Base-by-base conservation (phyloP, 1,284 basidiomycete species). In the Apiotrichum akiyoshidainum region DNA sequence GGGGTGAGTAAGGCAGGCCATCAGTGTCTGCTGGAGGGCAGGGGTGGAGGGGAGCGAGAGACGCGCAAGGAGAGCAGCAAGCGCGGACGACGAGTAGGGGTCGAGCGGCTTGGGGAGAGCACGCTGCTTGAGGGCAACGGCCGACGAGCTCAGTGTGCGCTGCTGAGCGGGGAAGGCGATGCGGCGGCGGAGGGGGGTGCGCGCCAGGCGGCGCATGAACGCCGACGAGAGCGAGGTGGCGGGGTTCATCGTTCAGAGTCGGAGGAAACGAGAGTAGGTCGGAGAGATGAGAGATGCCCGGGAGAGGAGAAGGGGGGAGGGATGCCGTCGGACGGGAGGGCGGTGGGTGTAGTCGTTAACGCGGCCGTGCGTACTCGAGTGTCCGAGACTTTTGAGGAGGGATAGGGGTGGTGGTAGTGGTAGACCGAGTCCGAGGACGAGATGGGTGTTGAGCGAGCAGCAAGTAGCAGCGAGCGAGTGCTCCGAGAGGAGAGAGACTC, bases 1-100 rank as follows among this genome's bases (percentile, higher is more conserved):
- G 12, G 85, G 83, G 76, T 94, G 91, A 0, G 90, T 94, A n/a
- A 78, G 67, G 49, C 74, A 76, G 3, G 72, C 64, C 31, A 73
- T 22, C 4, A 78, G 60, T 10, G 63, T 58, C 4, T 67, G 51
- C 39, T 75, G 69, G 11, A 75, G 64, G 12, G 58, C 54, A 2
- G 65, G 34, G 14, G 63, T 65, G 12, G 69, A 54, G 12, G 69
- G 65, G 35, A 78, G 64, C 26, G 70, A 67, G 14, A 78, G 68
- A 46, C 77, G 65, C 11, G 77, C 67, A 11, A 73, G 64, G 11
- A 78, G 59, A 1, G 75, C 70, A 0, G 71, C 65, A 16, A 78
- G 68, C 2, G 76, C 68, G 14, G 72, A 65, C 5, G 61, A 34
- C 6, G 69, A 42, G 39, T 63, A 58, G 10, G 58, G 61, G 54